Conservation (phyloP, 2,329 filamentous ascomycete genomes). For the Fusarium bactridioides region DNA sequence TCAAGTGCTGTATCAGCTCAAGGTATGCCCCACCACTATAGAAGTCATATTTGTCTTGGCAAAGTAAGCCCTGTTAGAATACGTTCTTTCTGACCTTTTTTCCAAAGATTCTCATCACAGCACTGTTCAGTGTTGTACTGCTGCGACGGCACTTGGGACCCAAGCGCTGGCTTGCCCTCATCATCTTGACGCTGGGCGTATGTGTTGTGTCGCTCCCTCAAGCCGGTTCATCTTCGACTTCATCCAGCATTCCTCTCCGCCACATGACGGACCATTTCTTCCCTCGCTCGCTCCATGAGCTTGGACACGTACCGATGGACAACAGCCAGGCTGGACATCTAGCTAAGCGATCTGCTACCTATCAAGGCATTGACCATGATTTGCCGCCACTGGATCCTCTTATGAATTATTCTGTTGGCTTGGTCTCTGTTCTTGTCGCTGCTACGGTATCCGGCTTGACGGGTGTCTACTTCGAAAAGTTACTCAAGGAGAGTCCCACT, state of each 20-base stretch:
- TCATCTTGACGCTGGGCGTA: slow-evolving; percentile 83
- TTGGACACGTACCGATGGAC: slow-evolving; percentile 61
- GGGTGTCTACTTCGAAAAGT: slow-evolving; percentile 88
- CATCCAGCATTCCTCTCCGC: slow-evolving; percentile 66
- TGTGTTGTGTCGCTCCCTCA: slow-evolving; percentile 84
- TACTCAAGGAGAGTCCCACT: slow-evolving; percentile 83
- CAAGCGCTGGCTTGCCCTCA: slow-evolving; percentile 81
- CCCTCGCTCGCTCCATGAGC: slow-evolving; percentile 79
- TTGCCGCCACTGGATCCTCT: slow-evolving; percentile 55
- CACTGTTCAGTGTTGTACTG: slow-evolving; percentile 83
- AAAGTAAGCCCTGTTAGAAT: background rate
- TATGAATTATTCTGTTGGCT: slow-evolving; percentile 82
- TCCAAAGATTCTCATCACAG: slow-evolving; percentile 79
- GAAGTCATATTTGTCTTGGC: background rate
- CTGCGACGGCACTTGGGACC: slow-evolving; percentile 74
- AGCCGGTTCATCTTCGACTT: slow-evolving; percentile 60
- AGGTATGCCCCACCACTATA: slow-evolving; percentile 56
- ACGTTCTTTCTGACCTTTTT: background rate
- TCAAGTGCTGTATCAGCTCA: slow-evolving; percentile 91
- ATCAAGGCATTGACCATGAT: slow-evolving; percentile 81
- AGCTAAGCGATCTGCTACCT: slow-evolving; percentile 76
- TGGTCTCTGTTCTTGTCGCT: slow-evolving; percentile 79
- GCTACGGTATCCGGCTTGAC: slow-evolving; percentile 85
- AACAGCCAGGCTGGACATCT: slow-evolving; percentile 31
- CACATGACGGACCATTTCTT: slow-evolving; percentile 74